A percentile compares a stretch with the other conserved stretches of the same genome.
phyloP scores from a whole-genome alignment of 2,329 filamentous ascomycete genomes.

The Arthrobotrys pseudoclavata region DNA sequence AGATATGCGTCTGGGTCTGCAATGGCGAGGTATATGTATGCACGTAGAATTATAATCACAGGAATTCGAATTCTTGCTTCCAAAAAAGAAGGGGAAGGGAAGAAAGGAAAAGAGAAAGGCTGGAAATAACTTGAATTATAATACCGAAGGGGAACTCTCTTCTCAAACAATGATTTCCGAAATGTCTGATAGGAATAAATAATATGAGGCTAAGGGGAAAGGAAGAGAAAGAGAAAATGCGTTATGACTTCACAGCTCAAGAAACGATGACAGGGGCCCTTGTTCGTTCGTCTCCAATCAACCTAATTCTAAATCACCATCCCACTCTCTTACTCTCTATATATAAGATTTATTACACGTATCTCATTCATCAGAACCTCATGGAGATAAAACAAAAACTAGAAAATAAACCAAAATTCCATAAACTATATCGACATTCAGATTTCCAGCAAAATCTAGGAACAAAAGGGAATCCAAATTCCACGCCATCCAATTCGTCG shows the following conservation, averaged over 20 bases:
- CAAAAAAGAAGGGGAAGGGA: background rate
- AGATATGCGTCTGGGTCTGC: slow-evolving; percentile 1
- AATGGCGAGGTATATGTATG: background rate
- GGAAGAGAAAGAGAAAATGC: too few relatives aligned
- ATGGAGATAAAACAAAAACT: background rate
- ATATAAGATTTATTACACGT: too few relatives aligned
- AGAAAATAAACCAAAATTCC: background rate
- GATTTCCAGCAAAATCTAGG: too few relatives aligned
- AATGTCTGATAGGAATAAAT: slow-evolving; percentile 2
- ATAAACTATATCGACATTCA: background rate
- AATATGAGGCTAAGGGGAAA: slow-evolving; percentile 4
- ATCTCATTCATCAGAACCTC: background rate
- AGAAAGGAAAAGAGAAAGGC: background rate
- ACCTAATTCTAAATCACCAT: slow-evolving; percentile 7
- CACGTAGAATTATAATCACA: background rate
- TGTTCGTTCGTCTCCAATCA: slow-evolving; percentile 33
- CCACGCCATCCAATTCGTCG: background rate
- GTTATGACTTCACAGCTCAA: slow-evolving; percentile 38
- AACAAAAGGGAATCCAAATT: too few relatives aligned
- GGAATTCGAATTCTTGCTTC: background rate
- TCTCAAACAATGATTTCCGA: background rate
- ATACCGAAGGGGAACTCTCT: background rate
- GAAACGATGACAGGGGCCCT: slow-evolving; percentile 32
- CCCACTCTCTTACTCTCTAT: background rate
- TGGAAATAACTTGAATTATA: background rate